Conservation (phyloP, 108 stramenopile genomes). For the Cyclotella distinguenda region DNA sequence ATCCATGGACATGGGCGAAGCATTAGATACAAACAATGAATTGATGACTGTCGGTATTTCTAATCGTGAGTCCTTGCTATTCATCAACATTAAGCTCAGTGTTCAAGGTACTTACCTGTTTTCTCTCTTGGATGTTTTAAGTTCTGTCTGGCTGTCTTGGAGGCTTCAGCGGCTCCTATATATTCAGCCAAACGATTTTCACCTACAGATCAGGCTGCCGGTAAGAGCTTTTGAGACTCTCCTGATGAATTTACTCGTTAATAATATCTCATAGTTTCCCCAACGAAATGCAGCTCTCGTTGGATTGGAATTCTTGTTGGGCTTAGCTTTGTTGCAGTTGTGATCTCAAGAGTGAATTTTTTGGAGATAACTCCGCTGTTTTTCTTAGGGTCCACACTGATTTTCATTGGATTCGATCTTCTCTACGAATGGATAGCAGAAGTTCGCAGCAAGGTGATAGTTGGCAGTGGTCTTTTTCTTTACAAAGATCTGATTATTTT, state of each 20-base stretch:
- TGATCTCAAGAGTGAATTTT: conserved; percentile 73
- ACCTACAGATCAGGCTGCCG: conserved; percentile 86
- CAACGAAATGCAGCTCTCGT: conserved; percentile 23
- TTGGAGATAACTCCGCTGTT: conserved; percentile 75
- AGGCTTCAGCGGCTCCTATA: conserved; percentile 95
- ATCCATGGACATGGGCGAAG: conserved; percentile 85
- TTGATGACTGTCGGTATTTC: conserved; percentile 91
- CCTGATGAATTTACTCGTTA: not conserved
- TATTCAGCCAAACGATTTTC: conserved; percentile 98
- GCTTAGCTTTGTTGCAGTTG: conserved; percentile 62
- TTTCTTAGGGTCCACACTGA: conserved; percentile 92
- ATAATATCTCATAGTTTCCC: not conserved
- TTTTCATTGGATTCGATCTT: conserved; percentile 92
- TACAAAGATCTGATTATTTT: too few species aligned
- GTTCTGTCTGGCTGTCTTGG: conserved; percentile 77
- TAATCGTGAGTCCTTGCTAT: conserved; percentile 59
- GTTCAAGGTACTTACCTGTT: too few species aligned
- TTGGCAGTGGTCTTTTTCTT: not conserved
- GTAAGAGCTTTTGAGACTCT: not conserved
- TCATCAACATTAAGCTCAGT: too few species aligned
- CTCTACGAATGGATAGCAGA: conserved; percentile 95
- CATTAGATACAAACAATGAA: conserved; percentile 92
- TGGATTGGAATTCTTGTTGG: conserved; percentile 78
- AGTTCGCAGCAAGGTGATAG: conserved; percentile 73
- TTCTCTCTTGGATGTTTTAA: conserved; percentile 12